Conservation (phyloP, 202 grass and related monocot species). For the Schoenoplectus tabernaemontani region DNA sequence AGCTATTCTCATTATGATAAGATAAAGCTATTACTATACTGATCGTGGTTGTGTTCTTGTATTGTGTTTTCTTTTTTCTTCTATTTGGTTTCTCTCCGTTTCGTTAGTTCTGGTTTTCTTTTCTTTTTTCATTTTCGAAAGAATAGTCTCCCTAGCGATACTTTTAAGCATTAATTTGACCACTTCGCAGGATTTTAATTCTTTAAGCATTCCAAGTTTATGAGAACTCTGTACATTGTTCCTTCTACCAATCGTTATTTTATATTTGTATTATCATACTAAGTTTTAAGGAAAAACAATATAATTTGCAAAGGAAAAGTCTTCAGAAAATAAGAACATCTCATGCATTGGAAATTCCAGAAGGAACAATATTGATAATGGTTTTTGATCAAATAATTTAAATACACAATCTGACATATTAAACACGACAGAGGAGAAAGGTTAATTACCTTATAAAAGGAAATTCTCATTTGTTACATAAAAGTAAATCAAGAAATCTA, state of each 20-base stretch:
- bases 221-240: too few species aligned
- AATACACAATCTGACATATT: not conserved
- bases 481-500: not conserved
- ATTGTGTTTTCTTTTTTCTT: not conserved
- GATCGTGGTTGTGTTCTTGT: constrained; percentile 2
- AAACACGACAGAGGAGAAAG: not conserved
- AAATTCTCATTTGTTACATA: not conserved
- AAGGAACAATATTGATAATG: not conserved
- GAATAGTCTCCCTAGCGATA: too few species aligned
- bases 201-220: too few species aligned
- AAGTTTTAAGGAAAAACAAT: not conserved
- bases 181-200: too few species aligned
- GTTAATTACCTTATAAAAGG: not conserved
- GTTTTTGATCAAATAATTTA: not conserved
- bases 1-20: constrained; percentile 14
- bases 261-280: not conserved
- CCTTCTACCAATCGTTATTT: not conserved
- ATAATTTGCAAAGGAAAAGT: not conserved
- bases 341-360: not conserved
- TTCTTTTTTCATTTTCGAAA: not conserved
- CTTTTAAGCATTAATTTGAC: too few species aligned
- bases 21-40: not conserved
- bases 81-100: too few species aligned
- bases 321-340: not conserved
- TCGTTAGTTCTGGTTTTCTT: too few species aligned